A percentile compares a stretch with the other conserved stretches of the same genome.
These are phyloP conservation scores for Coriolopsis trogii DNA, from an alignment of 1,284 basidiomycete species.

Conservation along the genomic window DNA sequence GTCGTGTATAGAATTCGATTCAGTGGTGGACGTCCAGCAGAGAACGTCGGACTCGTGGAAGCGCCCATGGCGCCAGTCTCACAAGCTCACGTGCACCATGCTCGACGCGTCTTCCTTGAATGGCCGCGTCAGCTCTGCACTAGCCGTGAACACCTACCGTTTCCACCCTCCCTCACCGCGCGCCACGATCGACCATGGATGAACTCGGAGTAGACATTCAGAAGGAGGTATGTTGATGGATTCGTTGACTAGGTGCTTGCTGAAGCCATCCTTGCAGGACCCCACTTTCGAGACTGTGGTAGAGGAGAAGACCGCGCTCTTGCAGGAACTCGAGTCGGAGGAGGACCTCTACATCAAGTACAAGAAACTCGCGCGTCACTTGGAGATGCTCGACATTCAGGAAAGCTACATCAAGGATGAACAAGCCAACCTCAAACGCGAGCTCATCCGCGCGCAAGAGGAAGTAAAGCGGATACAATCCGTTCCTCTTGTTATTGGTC, in stretches of 20 bases:
- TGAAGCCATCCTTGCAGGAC: constrained; percentile 60
- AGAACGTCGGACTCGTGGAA: constrained; percentile 6
- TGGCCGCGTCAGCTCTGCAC: constrained; percentile 57
- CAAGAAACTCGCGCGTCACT: constrained; percentile 91
- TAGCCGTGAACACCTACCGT: constrained; percentile 10
- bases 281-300: constrained; percentile 88
- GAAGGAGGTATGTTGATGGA: constrained; percentile 64
- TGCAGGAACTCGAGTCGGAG: constrained; percentile 80
- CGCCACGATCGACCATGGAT: constrained; percentile 55
- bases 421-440: constrained; percentile 96
- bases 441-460: constrained; percentile 97
- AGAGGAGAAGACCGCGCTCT: constrained; percentile 85
- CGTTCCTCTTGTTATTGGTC: constrained; percentile 99
- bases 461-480: constrained; percentile 99
- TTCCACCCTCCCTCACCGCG: constrained; percentile 21
- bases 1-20: constrained; percentile 16
- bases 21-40: constrained; percentile 7
- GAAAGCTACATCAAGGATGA: constrained; percentile 99
- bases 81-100: constrained; percentile 19
- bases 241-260: constrained; percentile 3
- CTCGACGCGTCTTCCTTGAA: constrained; percentile 25
- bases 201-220: constrained; percentile 85
- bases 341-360: constrained; percentile 95
- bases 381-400: constrained; percentile 94
- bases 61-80: constrained; percentile 12